These are phyloP conservation scores for Epichloe gansuensis DNA, from an alignment of 2,329 filamentous ascomycete species.

Conservation along the genomic window DNA sequence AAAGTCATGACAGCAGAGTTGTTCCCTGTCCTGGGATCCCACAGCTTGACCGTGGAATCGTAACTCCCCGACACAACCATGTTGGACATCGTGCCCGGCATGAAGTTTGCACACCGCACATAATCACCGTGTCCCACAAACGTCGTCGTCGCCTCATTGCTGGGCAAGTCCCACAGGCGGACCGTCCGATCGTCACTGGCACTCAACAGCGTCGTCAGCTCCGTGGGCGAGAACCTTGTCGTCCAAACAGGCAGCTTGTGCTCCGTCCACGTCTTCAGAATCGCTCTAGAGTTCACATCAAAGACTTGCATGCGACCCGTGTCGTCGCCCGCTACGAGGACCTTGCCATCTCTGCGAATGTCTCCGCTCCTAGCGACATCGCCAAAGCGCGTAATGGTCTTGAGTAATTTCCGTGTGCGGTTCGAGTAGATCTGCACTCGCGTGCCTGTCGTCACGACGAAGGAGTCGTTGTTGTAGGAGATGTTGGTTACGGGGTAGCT, in stretches of 20 bases:
- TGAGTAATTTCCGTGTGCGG: slow-evolving; percentile 79
- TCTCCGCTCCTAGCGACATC: slow-evolving; percentile 84
- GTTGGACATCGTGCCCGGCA: slow-evolving; percentile 60
- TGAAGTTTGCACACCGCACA: slow-evolving; percentile 74
- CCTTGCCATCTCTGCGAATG: slow-evolving; percentile 74
- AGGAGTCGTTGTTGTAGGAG: slow-evolving; percentile 61
- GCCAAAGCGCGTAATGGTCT: slow-evolving; percentile 88
- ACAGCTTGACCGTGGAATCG: slow-evolving; percentile 83
- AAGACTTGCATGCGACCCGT: slow-evolving; percentile 90
- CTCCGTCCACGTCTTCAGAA: slow-evolving; percentile 87
- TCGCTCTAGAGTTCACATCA: slow-evolving; percentile 74
- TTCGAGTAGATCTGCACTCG: slow-evolving; percentile 90
- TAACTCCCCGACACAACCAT: slow-evolving; percentile 85
- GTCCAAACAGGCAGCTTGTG: slow-evolving; percentile 92
- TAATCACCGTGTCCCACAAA: slow-evolving; percentile 88
- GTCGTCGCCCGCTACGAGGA: slow-evolving; percentile 85
- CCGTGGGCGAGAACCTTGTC: slow-evolving; percentile 80
- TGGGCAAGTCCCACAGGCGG: slow-evolving; percentile 84
- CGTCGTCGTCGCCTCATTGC: slow-evolving; percentile 58
- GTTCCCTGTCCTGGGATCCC: slow-evolving; percentile 70
- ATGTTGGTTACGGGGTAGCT: slow-evolving; percentile 86
- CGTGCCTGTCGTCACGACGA: slow-evolving; percentile 89
- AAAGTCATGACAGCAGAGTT: slow-evolving; percentile 72
- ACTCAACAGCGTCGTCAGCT: slow-evolving; percentile 76
- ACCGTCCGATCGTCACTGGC: slow-evolving; percentile 89